Percentiles rank a stretch among this genome's conserved stretches.
Conservation (phyloP, 768 basidiomycete species). For the Leccinum boreale region DNA sequence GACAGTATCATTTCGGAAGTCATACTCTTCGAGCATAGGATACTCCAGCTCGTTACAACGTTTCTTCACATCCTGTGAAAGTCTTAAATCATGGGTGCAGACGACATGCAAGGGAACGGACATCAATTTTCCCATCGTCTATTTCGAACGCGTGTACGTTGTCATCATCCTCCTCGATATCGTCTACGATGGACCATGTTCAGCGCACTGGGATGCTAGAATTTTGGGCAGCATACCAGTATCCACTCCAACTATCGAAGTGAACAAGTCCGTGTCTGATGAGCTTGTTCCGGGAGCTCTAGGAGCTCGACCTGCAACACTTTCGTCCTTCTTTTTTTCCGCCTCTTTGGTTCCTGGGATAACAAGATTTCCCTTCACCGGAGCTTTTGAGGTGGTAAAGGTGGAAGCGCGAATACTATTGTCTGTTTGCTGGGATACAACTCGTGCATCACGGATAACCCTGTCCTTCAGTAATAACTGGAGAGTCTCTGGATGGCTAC, state of each 20-base stretch:
- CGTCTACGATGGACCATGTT: constrained; percentile 51
- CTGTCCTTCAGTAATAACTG: constrained; percentile 84
- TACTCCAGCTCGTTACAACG: constrained; percentile 96
- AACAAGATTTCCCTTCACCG: constrained; percentile 74
- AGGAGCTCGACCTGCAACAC: constrained; percentile 32
- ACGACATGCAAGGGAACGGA: constrained; percentile 31
- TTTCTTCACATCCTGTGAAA: constrained; percentile 82
- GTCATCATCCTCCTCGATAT: constrained; percentile 97
- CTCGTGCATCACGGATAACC: constrained; percentile 80
- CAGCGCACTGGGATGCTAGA: background rate
- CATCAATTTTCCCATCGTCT: constrained; percentile 90
- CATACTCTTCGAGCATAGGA: constrained; percentile 98
- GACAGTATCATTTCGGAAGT: constrained; percentile 94
- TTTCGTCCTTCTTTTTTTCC: constrained; percentile 67
- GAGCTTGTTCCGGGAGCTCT: constrained; percentile 27
- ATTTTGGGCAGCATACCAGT: constrained; percentile 49
- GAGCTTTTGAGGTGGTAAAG: constrained; percentile 79
- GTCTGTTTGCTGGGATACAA: constrained; percentile 64
- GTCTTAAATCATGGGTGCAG: constrained; percentile 5
- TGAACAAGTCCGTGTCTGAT: constrained; percentile 79
- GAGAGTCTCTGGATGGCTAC: constrained; percentile 89
- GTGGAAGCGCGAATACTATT: constrained; percentile 73
- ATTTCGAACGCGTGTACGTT: constrained; percentile 98
- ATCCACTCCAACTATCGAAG: constrained; percentile 94
- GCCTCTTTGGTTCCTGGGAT: constrained; percentile 84